Conservation (phyloP, 2,329 filamentous ascomycete genomes). For the Metarhizium sp. region DNA sequence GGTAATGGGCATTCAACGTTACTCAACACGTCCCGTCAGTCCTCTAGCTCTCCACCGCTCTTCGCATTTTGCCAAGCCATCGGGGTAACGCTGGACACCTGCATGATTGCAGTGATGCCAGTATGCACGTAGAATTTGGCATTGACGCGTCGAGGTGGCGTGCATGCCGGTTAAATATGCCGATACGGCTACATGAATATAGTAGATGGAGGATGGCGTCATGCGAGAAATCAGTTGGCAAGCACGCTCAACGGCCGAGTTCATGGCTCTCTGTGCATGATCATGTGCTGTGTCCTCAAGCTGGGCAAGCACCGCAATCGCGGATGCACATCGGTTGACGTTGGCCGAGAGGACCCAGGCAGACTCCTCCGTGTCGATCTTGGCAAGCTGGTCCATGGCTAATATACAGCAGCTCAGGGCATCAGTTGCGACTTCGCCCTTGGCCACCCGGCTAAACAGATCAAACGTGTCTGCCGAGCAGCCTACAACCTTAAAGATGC, state of each 20-base stretch:
- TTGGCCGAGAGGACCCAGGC: constrained; percentile 17
- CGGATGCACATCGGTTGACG: constrained; percentile 25
- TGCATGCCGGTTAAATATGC: constrained; percentile 28
- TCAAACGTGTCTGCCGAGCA: constrained; percentile 27
- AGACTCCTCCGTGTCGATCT: constrained; percentile 8
- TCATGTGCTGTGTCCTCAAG: background rate
- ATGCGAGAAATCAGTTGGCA: constrained; percentile 24
- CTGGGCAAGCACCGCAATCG: constrained; percentile 19
- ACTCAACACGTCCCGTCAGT: background rate
- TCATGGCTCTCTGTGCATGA: constrained; percentile 10
- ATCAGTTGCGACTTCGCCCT: constrained; percentile 8
- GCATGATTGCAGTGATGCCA: constrained; percentile 28
- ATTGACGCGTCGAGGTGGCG: constrained; percentile 21
- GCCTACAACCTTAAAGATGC: constrained; percentile 27
- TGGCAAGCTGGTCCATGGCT: constrained; percentile 18
- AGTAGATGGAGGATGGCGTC: constrained; percentile 24
- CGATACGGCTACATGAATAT: constrained; percentile 28
- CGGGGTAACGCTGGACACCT: constrained; percentile 26
- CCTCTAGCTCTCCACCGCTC: constrained; percentile 20
- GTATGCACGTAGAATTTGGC: constrained; percentile 24
- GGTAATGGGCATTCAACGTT: background rate
- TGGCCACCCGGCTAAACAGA: constrained; percentile 24
- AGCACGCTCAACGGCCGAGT: constrained; percentile 22
- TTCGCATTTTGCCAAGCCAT: constrained; percentile 21
- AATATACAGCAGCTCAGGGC: constrained; percentile 12